Percentiles rank a stretch among this genome's conserved stretches.
Evolutionary conservation across 129 eudicot genomes (phyloP).

Genomic region (Flaveria bidentis): DNA sequence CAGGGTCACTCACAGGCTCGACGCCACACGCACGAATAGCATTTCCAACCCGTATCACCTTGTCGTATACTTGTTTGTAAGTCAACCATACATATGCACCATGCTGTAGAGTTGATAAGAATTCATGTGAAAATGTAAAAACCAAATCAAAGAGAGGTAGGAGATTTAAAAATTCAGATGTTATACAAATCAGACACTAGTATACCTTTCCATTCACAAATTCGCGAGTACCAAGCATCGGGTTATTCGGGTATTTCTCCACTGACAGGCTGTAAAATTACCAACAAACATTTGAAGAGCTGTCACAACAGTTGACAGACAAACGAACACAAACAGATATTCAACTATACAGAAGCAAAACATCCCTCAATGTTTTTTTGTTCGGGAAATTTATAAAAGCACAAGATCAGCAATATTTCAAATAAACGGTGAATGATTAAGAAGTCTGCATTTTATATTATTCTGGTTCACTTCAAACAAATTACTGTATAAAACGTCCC

Average conservation of each 20-base stretch:
- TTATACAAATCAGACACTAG: neutral
- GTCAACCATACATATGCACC: conserved; percentile 83
- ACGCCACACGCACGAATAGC: conserved; percentile 80
- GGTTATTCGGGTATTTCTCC: conserved; percentile 75
- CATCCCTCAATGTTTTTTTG: neutral
- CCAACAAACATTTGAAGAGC: conserved; percentile 2
- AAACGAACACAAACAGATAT: neutral
- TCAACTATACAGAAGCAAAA: neutral
- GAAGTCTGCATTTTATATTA: neutral
- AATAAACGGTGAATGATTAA: neutral
- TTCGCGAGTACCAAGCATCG: conserved; percentile 90
- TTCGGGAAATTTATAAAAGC: neutral
- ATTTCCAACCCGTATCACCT: conserved; percentile 68
- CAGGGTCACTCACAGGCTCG: conserved; percentile 54
- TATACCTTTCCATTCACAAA: conserved; percentile 82
- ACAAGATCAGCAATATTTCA: neutral
- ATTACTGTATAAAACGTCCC: too few species aligned
- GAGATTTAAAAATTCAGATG: neutral
- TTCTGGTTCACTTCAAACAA: neutral
- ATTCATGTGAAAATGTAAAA: neutral
- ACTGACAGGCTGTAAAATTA: conserved; percentile 65
- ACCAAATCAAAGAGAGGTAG: neutral
- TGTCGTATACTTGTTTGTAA: conserved; percentile 83
- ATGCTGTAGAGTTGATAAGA: conserved; percentile 47
- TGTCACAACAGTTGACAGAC: neutral